Conservation (phyloP, 768 basidiomycete genomes). For the Boletus subparvulus region DNA sequence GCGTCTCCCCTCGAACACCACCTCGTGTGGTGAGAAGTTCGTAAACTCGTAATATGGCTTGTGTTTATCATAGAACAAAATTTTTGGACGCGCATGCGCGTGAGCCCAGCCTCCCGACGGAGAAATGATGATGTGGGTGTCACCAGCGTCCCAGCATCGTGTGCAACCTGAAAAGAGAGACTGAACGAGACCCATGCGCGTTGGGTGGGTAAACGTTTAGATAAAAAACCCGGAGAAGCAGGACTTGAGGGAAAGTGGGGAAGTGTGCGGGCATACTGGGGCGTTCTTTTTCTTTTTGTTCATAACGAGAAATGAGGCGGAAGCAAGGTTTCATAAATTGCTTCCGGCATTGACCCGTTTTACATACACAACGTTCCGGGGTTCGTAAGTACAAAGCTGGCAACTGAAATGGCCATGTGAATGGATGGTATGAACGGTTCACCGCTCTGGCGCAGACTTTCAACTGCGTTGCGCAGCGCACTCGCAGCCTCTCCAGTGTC, state of each 20-base stretch:
- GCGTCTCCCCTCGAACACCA: conserved; percentile 57
- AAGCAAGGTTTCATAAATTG: not conserved
- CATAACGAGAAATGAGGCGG: conserved; percentile 12
- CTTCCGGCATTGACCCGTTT: not conserved
- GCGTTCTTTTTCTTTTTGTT: not conserved
- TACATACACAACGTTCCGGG: too few relatives aligned
- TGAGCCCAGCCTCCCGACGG: conserved; percentile 23
- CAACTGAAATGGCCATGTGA: not conserved
- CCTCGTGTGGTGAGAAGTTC: conserved; percentile 70
- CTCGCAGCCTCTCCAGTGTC: not conserved
- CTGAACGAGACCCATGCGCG: conserved; percentile 19
- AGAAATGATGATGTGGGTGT: conserved; percentile 29
- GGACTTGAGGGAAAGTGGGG: not conserved
- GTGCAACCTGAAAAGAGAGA: conserved; percentile 19
- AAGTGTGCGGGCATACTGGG: conserved; percentile 15
- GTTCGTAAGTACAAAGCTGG: too few relatives aligned
- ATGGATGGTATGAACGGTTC: not conserved
- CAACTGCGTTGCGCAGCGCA: not conserved
- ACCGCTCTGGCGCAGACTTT: not conserved
- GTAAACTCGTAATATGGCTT: conserved; percentile 71
- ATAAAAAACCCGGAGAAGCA: not conserved
- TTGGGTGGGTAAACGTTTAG: not conserved
- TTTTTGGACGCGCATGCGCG: conserved; percentile 28
- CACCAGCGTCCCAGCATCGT: conserved; percentile 28
- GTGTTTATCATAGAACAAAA: conserved; percentile 64